These are phyloP conservation scores for Carex arenaria DNA, from an alignment of 202 grass and related monocot species.

Conservation along the genomic window DNA sequence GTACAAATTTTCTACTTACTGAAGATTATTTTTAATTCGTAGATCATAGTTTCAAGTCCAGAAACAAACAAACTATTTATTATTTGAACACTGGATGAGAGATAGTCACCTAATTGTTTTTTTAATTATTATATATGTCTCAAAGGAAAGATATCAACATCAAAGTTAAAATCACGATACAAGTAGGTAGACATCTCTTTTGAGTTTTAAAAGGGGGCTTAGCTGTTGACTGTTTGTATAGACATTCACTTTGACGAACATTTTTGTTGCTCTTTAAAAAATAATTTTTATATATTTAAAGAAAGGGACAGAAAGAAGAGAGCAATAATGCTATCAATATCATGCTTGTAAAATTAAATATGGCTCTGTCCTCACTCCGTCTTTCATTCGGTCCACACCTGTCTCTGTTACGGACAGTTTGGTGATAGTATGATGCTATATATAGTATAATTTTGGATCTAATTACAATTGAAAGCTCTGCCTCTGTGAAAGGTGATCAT, in stretches of 20 bases:
- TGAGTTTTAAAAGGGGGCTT: background rate
- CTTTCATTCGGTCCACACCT: background rate
- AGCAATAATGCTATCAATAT: background rate
- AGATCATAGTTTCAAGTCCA: background rate
- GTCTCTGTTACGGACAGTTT: background rate
- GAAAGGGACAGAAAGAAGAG: background rate
- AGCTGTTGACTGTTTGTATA: background rate
- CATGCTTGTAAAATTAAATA: background rate
- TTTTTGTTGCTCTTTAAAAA: too few relatives aligned
- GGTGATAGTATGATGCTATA: background rate
- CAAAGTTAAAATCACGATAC: background rate
- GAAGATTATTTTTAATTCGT: background rate
- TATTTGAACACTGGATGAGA: background rate
- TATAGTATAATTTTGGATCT: background rate
- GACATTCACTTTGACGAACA: background rate
- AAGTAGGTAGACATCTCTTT: background rate
- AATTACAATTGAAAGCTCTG: background rate
- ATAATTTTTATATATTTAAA: too few relatives aligned
- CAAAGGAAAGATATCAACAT: background rate
- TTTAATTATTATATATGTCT: background rate
- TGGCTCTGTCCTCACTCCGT: background rate
- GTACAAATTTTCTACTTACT: background rate
- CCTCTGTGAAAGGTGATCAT: background rate
- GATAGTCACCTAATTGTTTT: background rate
- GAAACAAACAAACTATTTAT: background rate